Base-by-base conservation (phyloP, 805 yeast genomes). In the Cyberlindnera maclurae region DNA sequence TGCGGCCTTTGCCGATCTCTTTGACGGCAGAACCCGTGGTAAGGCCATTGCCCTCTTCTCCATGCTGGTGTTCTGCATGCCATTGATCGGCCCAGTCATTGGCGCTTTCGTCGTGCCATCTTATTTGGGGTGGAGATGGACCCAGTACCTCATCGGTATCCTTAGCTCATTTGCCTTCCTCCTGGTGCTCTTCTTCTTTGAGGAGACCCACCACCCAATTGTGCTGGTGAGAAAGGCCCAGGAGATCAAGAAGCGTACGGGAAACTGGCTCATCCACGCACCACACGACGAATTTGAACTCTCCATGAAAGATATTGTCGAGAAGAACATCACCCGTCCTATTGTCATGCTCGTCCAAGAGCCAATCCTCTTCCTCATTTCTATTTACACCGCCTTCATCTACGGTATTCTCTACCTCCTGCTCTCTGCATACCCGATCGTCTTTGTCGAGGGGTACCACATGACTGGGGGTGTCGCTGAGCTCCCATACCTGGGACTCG, bases 1-100 rank as follows among this genome's bases (percentile, higher is more conserved):
- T 20, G 96, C 95, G 35, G 73, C 82, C 0, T 80, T 86, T 66
- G 83, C 94, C 7, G 96, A 88, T 59, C 70, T 86, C 70, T 86
- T 77, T 55, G 74, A 73, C 47, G 76, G 77, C 41, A 58, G 58
- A 28, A 55, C 68, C 17, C 75, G 96, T 62, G 96, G 96, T 50
- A 72, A 70, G 36, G 94, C 95, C 24, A 68, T 86, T 50, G 67
- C 80, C 9, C 46, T 81, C 13, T 88, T 87, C 51, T 68, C 86
- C 2, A 70, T 83, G 64, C 76, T 80, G 33, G 85, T 86, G 27
- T 82, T 84, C 48, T 67, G 71, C 28, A 93, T 94, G 41, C 96
- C 96, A 15, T 70, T 85, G 65, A 40, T 82, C 28, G 90, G 90
- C 0, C 96, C 96, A 13, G 77, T 88, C 41, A 73, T 75, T 34